Base-by-base conservation (phyloP, 345 rosid genomes). In the Hypericum perforatum region DNA sequence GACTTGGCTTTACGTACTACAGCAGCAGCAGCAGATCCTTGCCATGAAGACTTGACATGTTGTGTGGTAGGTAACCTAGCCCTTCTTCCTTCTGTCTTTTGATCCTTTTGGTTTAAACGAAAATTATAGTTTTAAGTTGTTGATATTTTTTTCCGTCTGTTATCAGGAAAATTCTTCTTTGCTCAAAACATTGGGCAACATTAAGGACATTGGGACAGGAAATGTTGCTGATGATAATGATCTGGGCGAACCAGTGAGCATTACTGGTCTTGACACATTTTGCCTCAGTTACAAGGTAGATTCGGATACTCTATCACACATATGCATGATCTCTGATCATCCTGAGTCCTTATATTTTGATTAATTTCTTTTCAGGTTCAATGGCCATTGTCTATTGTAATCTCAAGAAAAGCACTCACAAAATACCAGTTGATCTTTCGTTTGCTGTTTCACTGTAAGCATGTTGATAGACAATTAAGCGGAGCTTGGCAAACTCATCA, bases 401-500 rank as follows among this genome's bases (percentile, higher is more conserved):
- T 92, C 70, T 85, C 98, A 66, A 85, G 82, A 72, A 83, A 85
- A 74, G 85, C 96, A 70, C 58, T 88, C 50, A 71, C 82, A 54
- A 92, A 92, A 73, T 92, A 92, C 65, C 90, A 85, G 78, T 73
- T 88, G 65, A 78, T 92, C 66, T 91, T 92, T 63, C 95, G 96
- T 63, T 82, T 78, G 74, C 74, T 92, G 49, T 92, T 92, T 59
- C 94, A 78, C 57, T 92, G 95, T 74, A 92, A 92, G 60, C 95
- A 92, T 69, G 90, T 88, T 54, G 95, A 92, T 55, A 96, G 96
- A 58, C 96, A 92, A 69, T 94, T 92, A 56, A 81, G 88, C 74
- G 86, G 82, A 64, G 82, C 98, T 45, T 92, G 98, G 98, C 98
- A 92, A 64, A 69, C 80, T 74, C 98, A 88, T 80, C 98, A 88